These are phyloP conservation scores for Microstegium vimineum DNA, from an alignment of 176 grass and related monocot species.

Conservation along the genomic window DNA sequence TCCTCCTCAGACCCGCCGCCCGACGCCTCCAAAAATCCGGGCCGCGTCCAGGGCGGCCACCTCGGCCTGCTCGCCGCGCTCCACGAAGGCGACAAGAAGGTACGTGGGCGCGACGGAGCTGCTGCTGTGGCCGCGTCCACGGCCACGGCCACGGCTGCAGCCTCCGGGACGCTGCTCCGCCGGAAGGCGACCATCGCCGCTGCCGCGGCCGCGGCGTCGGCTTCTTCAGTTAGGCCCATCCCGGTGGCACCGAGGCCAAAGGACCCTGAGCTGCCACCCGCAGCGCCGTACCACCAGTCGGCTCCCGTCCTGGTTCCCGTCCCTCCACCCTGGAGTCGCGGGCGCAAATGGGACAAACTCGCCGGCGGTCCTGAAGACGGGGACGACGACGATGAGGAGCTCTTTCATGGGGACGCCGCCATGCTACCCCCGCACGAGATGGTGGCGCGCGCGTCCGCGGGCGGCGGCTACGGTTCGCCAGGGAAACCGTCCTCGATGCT, in stretches of 20 bases:
- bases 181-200: constrained; percentile 36
- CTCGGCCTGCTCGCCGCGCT: constrained; percentile 37
- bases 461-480: background rate
- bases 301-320: constrained; percentile 34
- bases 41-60: background rate
- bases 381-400: constrained; percentile 12
- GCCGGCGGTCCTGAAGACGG: background rate
- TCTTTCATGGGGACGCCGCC: constrained; percentile 22
- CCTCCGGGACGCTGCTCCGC: constrained; percentile 6
- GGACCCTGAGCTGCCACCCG: background rate
- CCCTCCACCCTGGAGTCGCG: background rate
- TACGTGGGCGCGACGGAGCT: background rate
- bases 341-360: constrained; percentile 15
- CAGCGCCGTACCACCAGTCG: constrained; percentile 30
- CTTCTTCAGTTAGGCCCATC: background rate
- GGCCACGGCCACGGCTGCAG: background rate
- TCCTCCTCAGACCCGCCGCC: constrained; percentile 11
- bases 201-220: background rate
- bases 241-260: background rate
- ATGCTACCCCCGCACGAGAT: constrained; percentile 41
- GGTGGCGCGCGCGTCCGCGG: constrained; percentile 31
- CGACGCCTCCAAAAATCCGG: constrained; percentile 10
- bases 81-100: constrained; percentile 18
- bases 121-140: background rate
- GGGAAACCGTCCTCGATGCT: constrained; percentile 26